phyloP scores from a whole-genome alignment of 805 yeast species.

The Candida koratica region DNA sequence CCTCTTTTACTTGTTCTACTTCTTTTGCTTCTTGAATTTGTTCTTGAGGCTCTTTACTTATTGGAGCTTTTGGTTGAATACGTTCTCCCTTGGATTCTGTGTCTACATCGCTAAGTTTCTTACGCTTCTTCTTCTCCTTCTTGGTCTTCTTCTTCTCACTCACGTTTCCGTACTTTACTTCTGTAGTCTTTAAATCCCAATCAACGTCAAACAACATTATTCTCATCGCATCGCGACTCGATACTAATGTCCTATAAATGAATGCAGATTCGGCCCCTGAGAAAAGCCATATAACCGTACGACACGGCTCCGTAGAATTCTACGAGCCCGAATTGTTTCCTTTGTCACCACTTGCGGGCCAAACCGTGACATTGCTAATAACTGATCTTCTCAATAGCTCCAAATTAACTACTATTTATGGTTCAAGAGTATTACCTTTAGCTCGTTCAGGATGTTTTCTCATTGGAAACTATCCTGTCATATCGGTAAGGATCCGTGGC shows the following conservation, averaged over 20 bases:
- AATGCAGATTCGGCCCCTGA: constrained; percentile 33
- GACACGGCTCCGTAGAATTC: constrained; percentile 20
- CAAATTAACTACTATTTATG: constrained; percentile 16
- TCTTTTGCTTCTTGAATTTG: constrained; percentile 11
- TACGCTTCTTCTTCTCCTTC: constrained; percentile 18
- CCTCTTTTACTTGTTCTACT: constrained; percentile 11
- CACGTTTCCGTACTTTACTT: constrained; percentile 45
- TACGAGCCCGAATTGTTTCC: constrained; percentile 36
- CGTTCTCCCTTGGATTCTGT: constrained; percentile 15
- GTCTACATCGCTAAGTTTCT: too few relatives aligned
- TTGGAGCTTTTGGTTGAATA: constrained; percentile 1
- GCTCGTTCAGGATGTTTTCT: constrained; percentile 7
- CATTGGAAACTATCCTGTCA: constrained; percentile 35
- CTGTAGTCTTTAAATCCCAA: constrained; percentile 62
- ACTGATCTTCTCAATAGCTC: constrained; percentile 18
- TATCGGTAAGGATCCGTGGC: constrained; percentile 24
- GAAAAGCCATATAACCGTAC: constrained; percentile 29
- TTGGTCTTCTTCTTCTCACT: constrained; percentile 24
- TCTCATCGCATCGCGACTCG: constrained; percentile 9
- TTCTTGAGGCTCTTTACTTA: constrained; percentile 1
- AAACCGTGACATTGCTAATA: constrained; percentile 25
- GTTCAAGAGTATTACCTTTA: constrained; percentile 13
- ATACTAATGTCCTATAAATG: neutral
- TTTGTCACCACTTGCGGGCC: constrained; percentile 23
- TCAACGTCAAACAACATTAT: constrained; percentile 77